Base-by-base conservation (phyloP, 805 yeast species). In the Metschnikowia henanensis region DNA sequence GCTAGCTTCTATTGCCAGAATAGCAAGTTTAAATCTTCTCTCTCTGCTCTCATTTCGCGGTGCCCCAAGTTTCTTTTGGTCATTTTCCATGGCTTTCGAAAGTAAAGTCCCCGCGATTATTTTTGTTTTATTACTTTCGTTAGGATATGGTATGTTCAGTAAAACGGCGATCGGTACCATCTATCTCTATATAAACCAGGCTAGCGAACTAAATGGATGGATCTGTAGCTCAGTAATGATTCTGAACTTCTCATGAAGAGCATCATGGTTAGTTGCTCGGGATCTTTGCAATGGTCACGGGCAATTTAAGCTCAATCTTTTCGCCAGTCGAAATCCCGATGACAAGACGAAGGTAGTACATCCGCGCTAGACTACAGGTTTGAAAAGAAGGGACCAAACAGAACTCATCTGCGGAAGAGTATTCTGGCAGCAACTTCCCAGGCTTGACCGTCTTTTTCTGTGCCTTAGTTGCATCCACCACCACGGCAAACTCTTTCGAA, bases 361-460 rank as follows among this genome's bases (percentile, higher is more conserved):
- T 34, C 28, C 75, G 52, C 3, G 70, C 63, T 36, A 65, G 26
- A 32, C 57, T 53, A 44, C 75, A 70, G 13, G 52, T 51, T 50
- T 70, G 75, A 52, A 70, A 70, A 35, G 64, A 70, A 3, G 75
- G 75, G 15, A 68, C 59, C 25, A 70, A 49, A 41, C 64, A 59
- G 39, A 65, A 67, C 12, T 66, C 61, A 19, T 55, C 52, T 6
- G 53, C 56, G 13, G 54, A 41, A 17, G 46, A 41, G 37, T 53
- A 53, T 17, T 35, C 38, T 3, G 36, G 26, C 4, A 21, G 51
- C 37, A 21, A 47, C 16, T 34, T 25, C 9, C 31, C 45, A 9
- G 16, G 33, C 16, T 17, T 51, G 29, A n/a, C 41, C 40, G 39
- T 39, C 52, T 44, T 49, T 35, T 51, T 51, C 41, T 47, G 52